Percentiles rank a stretch among this genome's conserved stretches.
Evolutionary conservation across 2,329 filamentous ascomycete genomes (phyloP).

Genomic region (Fusarium gaditjirri): DNA sequence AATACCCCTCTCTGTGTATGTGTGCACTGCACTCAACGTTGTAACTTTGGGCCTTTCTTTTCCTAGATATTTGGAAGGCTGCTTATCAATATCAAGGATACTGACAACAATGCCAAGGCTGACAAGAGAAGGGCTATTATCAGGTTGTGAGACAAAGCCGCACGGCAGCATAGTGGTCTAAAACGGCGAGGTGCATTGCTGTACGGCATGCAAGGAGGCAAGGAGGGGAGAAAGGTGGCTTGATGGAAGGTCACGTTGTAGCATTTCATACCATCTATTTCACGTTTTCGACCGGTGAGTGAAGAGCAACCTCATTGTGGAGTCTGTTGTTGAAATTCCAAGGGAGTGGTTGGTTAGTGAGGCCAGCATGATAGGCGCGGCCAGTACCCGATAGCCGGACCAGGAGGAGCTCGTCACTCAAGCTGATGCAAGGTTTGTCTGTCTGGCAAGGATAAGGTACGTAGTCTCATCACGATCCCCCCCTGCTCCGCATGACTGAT

Average conservation of each 20-base stretch:
- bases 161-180: slow-evolving; percentile 19
- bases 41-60: background rate
- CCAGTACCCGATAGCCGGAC: slow-evolving; percentile 20
- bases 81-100: background rate
- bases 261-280: slow-evolving; percentile 34
- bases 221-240: background rate
- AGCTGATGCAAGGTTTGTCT: slow-evolving; percentile 8
- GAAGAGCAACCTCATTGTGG: slow-evolving; percentile 18
- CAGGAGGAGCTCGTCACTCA: slow-evolving; percentile 24
- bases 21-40: background rate
- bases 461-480: slow-evolving; percentile 30
- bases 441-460: slow-evolving; percentile 5
- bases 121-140: background rate
- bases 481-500: slow-evolving; percentile 39
- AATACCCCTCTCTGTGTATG: background rate
- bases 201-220: slow-evolving; percentile 23
- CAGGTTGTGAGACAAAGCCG: slow-evolving; percentile 6
- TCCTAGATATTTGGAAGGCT: background rate
- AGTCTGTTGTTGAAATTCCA: slow-evolving; percentile 28
- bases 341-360: slow-evolving; percentile 25
- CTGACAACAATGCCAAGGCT: background rate
- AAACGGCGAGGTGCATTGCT: slow-evolving; percentile 30
- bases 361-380: slow-evolving; percentile 32
- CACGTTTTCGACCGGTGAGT: slow-evolving; percentile 43
- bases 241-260: slow-evolving; percentile 27